phyloP scores from a whole-genome alignment of 768 basidiomycete species.

The Coprinopsis cinerea region DNA sequence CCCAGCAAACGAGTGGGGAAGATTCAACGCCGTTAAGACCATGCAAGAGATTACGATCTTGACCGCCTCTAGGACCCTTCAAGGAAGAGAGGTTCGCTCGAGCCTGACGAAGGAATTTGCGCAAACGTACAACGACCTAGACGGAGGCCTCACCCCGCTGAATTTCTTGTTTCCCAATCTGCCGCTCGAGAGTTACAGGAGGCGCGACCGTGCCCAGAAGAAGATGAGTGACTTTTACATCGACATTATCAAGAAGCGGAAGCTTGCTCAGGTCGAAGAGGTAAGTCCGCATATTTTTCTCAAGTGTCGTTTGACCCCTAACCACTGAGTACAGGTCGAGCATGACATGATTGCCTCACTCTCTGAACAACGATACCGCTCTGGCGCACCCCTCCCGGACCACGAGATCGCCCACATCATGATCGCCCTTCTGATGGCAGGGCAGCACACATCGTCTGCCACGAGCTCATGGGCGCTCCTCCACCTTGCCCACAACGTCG shows the following conservation, averaged over 20 bases:
- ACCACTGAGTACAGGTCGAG: constrained; percentile 36
- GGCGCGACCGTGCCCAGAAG: constrained; percentile 82
- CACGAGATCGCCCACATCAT: constrained; percentile 96
- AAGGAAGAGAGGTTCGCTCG: constrained; percentile 84
- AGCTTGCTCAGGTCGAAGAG: constrained; percentile 41
- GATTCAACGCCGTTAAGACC: constrained; percentile 65
- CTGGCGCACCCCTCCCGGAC: constrained; percentile 71
- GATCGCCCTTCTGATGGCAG: constrained; percentile 99
- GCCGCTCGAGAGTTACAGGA: constrained; percentile 85
- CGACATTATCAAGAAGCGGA: constrained; percentile 74
- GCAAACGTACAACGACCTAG: constrained; percentile 78
- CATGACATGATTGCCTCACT: constrained; percentile 93
- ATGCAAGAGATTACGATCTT: constrained; percentile 90
- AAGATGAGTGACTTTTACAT: constrained; percentile 95
- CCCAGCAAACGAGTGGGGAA: constrained; percentile 76
- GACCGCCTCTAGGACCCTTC: constrained; percentile 89
- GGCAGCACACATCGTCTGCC: constrained; percentile 96
- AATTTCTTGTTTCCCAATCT: constrained; percentile 95
- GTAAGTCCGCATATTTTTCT: constrained; percentile 9
- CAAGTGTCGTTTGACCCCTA: not conserved
- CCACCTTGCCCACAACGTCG: constrained; percentile 72
- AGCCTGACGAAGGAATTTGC: constrained; percentile 81
- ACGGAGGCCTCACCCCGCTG: constrained; percentile 92
- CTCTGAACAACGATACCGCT: constrained; percentile 76
- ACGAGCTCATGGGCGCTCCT: constrained; percentile 87